Conservation (phyloP, 306 rosid species). For the Sicyos baderoa region DNA sequence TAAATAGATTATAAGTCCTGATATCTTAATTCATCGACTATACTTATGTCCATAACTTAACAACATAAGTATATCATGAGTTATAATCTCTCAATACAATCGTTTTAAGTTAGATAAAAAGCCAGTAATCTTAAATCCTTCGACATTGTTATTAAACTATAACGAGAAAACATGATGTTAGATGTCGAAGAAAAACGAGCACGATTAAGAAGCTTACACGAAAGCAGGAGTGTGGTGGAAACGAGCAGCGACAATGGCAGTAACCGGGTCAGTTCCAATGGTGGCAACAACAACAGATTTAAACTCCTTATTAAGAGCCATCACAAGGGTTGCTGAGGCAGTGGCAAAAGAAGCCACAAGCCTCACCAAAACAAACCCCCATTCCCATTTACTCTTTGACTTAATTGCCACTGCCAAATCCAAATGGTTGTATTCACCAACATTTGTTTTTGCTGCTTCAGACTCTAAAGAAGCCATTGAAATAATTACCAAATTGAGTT, state of each 20-base stretch:
- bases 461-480: constrained; percentile 5
- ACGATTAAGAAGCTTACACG: constrained; percentile 33
- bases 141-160: too few species aligned
- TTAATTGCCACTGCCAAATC: constrained; percentile 11
- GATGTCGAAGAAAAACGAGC: too few species aligned
- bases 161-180: too few species aligned
- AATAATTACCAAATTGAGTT: background rate
- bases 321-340: constrained; percentile 60
- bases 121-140: too few species aligned
- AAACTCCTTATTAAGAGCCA: constrained; percentile 69
- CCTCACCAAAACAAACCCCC: constrained; percentile 47
- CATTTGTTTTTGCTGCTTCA: constrained; percentile 34
- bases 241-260: constrained; percentile 47
- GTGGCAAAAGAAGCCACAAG: constrained; percentile 55
- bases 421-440: background rate
- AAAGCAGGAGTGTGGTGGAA: constrained; percentile 74
- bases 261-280: constrained; percentile 46
- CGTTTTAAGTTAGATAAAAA: too few species aligned
- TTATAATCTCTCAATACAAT: too few species aligned
- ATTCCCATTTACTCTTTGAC: constrained; percentile 16
- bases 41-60: too few species aligned
- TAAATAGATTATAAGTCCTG: too few species aligned
- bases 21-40: too few species aligned
- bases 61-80: too few species aligned
- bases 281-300: constrained; percentile 59